Evolutionary conservation across 148 eudicot species (phyloP), one percentile per base, ranked within the genome.

Genomic region (Salicornia ramosissima): DNA sequence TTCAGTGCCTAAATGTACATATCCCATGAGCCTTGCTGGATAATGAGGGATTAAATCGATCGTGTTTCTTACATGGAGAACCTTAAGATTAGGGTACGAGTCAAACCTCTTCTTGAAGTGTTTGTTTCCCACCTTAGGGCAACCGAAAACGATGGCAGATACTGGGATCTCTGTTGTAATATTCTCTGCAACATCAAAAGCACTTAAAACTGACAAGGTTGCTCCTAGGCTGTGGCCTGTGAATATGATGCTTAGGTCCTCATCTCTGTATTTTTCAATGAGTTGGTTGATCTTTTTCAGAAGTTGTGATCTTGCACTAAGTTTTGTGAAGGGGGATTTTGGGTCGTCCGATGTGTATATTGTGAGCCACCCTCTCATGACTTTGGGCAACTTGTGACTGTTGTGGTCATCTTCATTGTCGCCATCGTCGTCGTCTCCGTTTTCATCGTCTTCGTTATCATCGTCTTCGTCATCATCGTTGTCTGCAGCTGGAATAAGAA

Each of bases 21-120:
- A 91, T 2, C 88, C 86, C 54, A 91, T 58, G 7, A 91, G 22
- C 0, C 49, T 30, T 21, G 83, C 66, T 4, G 97, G 97, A 52
- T 91, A 91, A 6, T 65, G 87, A 10, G 91, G 87, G 42, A 86
- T 85, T n/a, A 85, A n/a, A 56, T 91, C 97, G 34, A 91, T 82
- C 14, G 68, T 69, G 74, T 87, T 91, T 71, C 68, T 72, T 6
- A 91, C 71, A 50, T 91, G 91, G 18, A 88, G 59, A 26, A 85
- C 76, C 22, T 88, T 91, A 25, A 86, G 76, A 18, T 86, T 91
- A 9, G 79, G 76, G 68, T 75, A 74, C 28, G 80, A 49, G 10
- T 76, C 78, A 19, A 88, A 58, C 50, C 79, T 80, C 2, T 91
- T 75, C 42, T 82, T 78, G 79, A 91, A 88, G 13, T 65, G 69